These are phyloP conservation scores for Penicillium angulare DNA, from an alignment of 495 filamentous ascomycete species.

Conservation along the genomic window DNA sequence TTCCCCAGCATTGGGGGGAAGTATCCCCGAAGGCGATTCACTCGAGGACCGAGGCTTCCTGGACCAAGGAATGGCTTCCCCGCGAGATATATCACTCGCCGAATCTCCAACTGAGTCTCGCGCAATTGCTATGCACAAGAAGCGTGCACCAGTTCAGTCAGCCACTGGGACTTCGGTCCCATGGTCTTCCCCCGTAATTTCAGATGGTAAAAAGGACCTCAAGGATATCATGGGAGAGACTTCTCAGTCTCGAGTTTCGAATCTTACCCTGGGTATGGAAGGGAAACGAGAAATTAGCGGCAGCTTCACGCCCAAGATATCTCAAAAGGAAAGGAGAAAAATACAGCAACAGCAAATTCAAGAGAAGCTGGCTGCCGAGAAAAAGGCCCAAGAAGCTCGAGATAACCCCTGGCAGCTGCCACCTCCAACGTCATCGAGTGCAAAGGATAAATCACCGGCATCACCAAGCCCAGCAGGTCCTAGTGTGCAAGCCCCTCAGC, in stretches of 20 bases:
- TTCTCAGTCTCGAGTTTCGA: conserved; percentile 59
- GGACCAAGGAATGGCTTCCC: conserved; percentile 37
- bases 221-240: conserved; percentile 84
- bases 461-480: conserved; percentile 21
- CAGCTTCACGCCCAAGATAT: conserved; percentile 56
- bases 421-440: conserved; percentile 16
- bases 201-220: conserved; percentile 66
- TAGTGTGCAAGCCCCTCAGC: conserved; percentile 14
- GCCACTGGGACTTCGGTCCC: conserved; percentile 33
- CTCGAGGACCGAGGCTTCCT: conserved; percentile 29
- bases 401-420: conserved; percentile 73
- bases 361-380: conserved; percentile 45
- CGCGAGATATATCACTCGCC: conserved; percentile 14
- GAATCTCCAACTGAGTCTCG: conserved; percentile 33
- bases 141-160: conserved; percentile 15
- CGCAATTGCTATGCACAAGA: conserved; percentile 22
- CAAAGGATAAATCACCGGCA: conserved; percentile 18
- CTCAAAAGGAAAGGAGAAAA: conserved; percentile 88
- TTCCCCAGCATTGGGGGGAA: conserved; percentile 29
- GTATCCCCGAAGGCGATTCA: conserved; percentile 29
- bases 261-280: conserved; percentile 69
- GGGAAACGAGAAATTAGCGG: conserved; percentile 36
- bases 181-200: conserved; percentile 60
- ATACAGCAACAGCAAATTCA: conserved; percentile 66
- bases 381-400: conserved; percentile 45